Conservation (phyloP, 192 early-diverging fungal genomes). For the Coemansia pectinata region DNA sequence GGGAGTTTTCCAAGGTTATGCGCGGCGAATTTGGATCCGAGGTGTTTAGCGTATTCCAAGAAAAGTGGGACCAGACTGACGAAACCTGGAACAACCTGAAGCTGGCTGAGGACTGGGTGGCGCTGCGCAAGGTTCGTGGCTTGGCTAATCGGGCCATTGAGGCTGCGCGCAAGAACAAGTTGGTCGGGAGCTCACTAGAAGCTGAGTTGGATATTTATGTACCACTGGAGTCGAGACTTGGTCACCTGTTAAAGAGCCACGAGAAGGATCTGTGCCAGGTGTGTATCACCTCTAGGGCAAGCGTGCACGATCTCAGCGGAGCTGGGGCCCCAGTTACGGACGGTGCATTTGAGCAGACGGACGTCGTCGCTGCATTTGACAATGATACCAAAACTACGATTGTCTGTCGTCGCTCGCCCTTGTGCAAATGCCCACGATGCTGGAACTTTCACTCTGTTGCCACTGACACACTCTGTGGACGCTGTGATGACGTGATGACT, state of each 20-base stretch:
- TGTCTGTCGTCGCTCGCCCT: constrained; percentile 50
- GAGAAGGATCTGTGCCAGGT: constrained; percentile 31
- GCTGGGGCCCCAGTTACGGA: background rate
- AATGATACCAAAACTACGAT: constrained; percentile 33
- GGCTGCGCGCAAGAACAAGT: constrained; percentile 34
- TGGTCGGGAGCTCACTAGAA: constrained; percentile 52
- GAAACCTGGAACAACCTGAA: constrained; percentile 24
- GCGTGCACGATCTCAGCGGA: constrained; percentile 12
- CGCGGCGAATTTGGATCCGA: constrained; percentile 42
- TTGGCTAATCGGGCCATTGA: constrained; percentile 49
- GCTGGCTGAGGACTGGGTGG: constrained; percentile 42
- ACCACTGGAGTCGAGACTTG: constrained; percentile 24
- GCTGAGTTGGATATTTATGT: constrained; percentile 44
- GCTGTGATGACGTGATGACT: constrained; percentile 57
- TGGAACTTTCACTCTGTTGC: constrained; percentile 63
- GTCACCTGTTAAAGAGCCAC: constrained; percentile 20
- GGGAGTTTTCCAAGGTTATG: constrained; percentile 60
- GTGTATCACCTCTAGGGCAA: constrained; percentile 31
- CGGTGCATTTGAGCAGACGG: constrained; percentile 15
- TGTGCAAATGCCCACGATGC: constrained; percentile 80
- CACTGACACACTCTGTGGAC: constrained; percentile 58
- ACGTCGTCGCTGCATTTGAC: constrained; percentile 21
- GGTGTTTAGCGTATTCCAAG: constrained; percentile 60
- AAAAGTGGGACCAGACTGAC: constrained; percentile 59
- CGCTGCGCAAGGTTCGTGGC: constrained; percentile 36